Percentiles rank a stretch among this genome's conserved stretches.
These are phyloP conservation scores for Suillus weaverae DNA, from an alignment of 768 basidiomycete species.

Conservation along the genomic window DNA sequence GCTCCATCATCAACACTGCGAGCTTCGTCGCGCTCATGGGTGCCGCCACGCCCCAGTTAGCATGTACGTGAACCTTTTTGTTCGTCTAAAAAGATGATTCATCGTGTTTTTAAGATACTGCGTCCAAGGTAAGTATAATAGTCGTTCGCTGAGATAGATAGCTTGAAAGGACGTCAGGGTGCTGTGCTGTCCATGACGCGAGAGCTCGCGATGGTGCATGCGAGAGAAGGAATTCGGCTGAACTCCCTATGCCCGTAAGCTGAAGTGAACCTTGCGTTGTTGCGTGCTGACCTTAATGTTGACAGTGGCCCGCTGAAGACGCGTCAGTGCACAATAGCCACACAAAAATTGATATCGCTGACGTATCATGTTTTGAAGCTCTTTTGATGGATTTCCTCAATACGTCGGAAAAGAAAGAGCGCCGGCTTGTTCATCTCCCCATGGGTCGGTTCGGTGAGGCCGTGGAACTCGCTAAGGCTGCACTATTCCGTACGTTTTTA, in stretches of 20 bases:
- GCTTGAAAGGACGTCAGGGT: slow-evolving; percentile 50
- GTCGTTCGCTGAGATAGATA: background rate
- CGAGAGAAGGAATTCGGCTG: slow-evolving; percentile 92
- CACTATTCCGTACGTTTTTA: slow-evolving; percentile 83
- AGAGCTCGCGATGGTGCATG: slow-evolving; percentile 97
- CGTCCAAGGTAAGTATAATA: slow-evolving; percentile 70
- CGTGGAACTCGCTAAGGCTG: slow-evolving; percentile 89
- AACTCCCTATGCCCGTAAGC: slow-evolving; percentile 96
- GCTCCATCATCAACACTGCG: slow-evolving; percentile 97
- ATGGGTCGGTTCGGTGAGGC: slow-evolving; percentile 99
- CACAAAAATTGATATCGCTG: background rate
- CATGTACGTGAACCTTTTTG: slow-evolving; percentile 60
- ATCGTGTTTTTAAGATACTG: slow-evolving; percentile 63
- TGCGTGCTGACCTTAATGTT: slow-evolving; percentile 8
- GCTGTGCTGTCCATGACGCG: slow-evolving; percentile 99
- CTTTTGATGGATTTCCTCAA: slow-evolving; percentile 98
- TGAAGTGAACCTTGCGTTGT: background rate
- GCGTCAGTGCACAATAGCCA: slow-evolving; percentile 52
- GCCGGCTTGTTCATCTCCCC: slow-evolving; percentile 87
- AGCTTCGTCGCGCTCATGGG: slow-evolving; percentile 96
- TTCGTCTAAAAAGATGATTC: slow-evolving; percentile 9
- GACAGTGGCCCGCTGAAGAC: slow-evolving; percentile 91
- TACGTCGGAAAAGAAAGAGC: slow-evolving; percentile 91
- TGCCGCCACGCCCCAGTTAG: slow-evolving; percentile 97
- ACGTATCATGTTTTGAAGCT: slow-evolving; percentile 45